A percentile compares a stretch with the other conserved stretches of the same genome.
Conservation (phyloP, 2,329 filamentous ascomycete species). For the Sordariomycetes sp. region DNA sequence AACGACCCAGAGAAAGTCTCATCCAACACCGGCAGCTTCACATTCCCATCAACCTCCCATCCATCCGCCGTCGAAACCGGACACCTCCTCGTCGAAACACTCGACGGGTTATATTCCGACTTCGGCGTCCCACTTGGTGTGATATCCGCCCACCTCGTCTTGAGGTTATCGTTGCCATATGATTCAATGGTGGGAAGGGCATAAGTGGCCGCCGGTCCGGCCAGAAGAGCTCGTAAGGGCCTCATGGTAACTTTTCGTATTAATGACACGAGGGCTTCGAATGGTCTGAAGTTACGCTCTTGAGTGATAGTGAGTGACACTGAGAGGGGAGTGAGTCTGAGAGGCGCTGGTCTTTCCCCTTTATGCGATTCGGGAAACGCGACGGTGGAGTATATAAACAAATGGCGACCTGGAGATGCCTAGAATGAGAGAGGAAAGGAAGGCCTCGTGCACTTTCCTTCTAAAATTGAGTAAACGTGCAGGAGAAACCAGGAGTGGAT, state of each 20-base stretch:
- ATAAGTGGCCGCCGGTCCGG: background rate
- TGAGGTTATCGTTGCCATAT: conserved; percentile 61
- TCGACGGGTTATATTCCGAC: conserved; percentile 49
- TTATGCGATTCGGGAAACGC: too few relatives aligned
- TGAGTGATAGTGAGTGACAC: background rate
- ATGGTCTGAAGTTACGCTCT: background rate
- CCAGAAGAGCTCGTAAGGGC: conserved; percentile 2
- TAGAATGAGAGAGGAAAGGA: too few relatives aligned
- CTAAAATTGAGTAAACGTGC: too few relatives aligned
- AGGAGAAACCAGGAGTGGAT: too few relatives aligned
- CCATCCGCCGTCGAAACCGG: conserved; percentile 53
- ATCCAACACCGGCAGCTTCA: conserved; percentile 56
- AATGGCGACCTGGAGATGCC: too few relatives aligned
- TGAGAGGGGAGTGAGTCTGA: background rate
- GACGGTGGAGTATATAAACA: too few relatives aligned
- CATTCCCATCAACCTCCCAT: conserved; percentile 63
- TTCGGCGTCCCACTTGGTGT: conserved; percentile 55
- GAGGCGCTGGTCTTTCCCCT: background rate
- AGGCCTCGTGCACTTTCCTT: too few relatives aligned
- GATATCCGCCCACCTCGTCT: conserved; percentile 61
- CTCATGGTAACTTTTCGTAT: background rate
- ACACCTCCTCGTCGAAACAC: conserved; percentile 52
- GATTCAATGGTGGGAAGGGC: conserved; percentile 35
- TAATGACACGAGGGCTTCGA: background rate
- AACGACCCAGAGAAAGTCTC: conserved; percentile 24